These are phyloP conservation scores for Agaricus blazei DNA, from an alignment of 768 basidiomycete genomes.

Conservation along the genomic window DNA sequence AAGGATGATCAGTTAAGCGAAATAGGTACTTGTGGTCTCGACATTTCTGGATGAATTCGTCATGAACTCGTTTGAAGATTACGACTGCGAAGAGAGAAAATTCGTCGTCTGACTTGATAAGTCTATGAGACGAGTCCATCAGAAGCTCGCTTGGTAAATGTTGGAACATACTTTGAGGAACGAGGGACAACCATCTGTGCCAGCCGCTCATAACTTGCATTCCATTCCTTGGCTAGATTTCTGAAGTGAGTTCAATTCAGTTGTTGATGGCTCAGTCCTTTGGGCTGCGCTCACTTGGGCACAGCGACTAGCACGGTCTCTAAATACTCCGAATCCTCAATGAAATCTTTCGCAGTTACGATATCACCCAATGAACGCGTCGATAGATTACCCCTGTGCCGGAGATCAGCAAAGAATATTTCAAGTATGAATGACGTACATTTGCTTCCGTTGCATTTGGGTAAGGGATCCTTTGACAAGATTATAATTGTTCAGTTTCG, in stretches of 20 bases:
- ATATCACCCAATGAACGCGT: conserved; percentile 82
- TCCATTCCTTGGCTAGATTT: conserved; percentile 83
- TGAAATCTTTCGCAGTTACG: conserved; percentile 75
- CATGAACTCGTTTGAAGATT: conserved; percentile 85
- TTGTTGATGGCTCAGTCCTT: conserved; percentile 9
- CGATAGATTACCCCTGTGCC: conserved; percentile 74
- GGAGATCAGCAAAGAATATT: conserved; percentile 7
- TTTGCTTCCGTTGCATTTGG: conserved; percentile 92
- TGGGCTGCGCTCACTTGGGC: conserved; percentile 62
- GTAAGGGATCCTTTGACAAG: conserved; percentile 88
- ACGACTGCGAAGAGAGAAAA: conserved; percentile 82
- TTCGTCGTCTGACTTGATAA: conserved; percentile 82
- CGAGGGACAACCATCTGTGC: conserved; percentile 90
- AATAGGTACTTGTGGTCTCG: conserved; percentile 83
- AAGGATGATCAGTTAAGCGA: background rate
- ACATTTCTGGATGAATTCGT: conserved; percentile 91
- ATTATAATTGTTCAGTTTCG: conserved; percentile 88
- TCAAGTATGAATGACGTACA: conserved; percentile 36
- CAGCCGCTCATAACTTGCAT: conserved; percentile 81
- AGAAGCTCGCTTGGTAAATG: conserved; percentile 5
- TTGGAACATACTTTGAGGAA: conserved; percentile 64
- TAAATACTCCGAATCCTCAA: conserved; percentile 89
- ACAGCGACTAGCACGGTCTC: conserved; percentile 92
- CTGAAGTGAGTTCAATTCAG: conserved; percentile 38
- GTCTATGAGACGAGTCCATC: conserved; percentile 32